A percentile compares a stretch with the other conserved stretches of the same genome.
Conservation (phyloP, 257 asterid species). For the Petunia axillaris region DNA sequence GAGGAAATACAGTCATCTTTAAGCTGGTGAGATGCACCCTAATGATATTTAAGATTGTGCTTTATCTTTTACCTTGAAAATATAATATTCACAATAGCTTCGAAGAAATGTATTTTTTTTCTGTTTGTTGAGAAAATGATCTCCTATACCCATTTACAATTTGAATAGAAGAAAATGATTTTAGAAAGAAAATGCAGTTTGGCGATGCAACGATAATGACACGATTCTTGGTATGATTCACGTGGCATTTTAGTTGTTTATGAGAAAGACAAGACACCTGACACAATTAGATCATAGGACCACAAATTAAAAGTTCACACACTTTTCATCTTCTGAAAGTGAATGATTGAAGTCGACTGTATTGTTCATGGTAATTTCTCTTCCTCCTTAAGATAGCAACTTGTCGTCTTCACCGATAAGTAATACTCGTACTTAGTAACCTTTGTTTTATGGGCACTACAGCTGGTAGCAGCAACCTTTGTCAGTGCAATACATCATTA, state of each 20-base stretch:
- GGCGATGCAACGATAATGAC: not conserved
- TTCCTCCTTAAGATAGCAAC: not conserved
- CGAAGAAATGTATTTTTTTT: not conserved
- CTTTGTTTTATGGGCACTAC: slow-evolving; percentile 7
- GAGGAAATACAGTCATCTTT: not conserved
- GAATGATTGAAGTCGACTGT: slow-evolving; percentile 5
- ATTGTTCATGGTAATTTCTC: slow-evolving; percentile 11
- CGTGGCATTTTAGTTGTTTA: not conserved
- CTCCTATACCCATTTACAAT: too few species aligned
- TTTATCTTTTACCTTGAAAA: not conserved
- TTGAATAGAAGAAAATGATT: too few species aligned
- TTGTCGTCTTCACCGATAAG: not conserved
- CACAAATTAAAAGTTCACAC: slow-evolving; percentile 12
- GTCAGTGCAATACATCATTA: not conserved
- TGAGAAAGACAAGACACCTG: not conserved
- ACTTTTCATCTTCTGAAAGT: slow-evolving; percentile 9
- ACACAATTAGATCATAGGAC: slow-evolving; percentile 20
- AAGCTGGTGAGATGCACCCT: not conserved
- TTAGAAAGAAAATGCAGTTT: too few species aligned
- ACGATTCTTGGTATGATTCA: slow-evolving; percentile 7
- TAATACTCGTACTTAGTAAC: not conserved
- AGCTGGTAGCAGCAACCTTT: not conserved
- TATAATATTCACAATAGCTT: not conserved
- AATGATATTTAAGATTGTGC: not conserved
- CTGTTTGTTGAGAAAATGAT: too few species aligned